Evolutionary conservation across 768 basidiomycete species (phyloP), one percentile per base, ranked within the genome.

Genomic region (Tricholomella constricta): DNA sequence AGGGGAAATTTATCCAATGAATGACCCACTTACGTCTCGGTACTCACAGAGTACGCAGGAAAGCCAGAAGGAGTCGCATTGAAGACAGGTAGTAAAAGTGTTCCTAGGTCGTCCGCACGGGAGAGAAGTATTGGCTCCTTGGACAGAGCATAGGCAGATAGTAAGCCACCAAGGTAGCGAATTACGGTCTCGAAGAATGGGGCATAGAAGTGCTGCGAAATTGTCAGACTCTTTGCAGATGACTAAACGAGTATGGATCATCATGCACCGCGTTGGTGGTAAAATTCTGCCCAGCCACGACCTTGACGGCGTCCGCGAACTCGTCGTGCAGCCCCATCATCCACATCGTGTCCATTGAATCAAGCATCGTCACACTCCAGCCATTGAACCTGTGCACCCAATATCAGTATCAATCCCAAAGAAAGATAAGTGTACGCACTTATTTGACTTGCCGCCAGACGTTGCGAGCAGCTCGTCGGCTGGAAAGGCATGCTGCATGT

Each of bases 181-280:
- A 93, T 93, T 20, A 85, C 84, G 0, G 89, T 91, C 72, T 92
- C 86, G 54, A 86, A 87, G 66, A 86, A 86, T 0, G 80, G 80
- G 9, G 73, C 79, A 52, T 63, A 73, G 14, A 55, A 48, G 23
- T 58, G 32, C 67, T 75, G 56, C 54, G 56, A 42, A n/a, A n/a
- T n/a, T n/a, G n/a, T n/a, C n/a, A n/a, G n/a, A n/a, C n/a, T n/a
- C n/a, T n/a, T n/a, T n/a, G n/a, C n/a, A n/a, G n/a, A n/a, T n/a
- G n/a, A n/a, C n/a, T n/a, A n/a, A n/a, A n/a, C n/a, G n/a, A 19
- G 15, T 17, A n/a, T n/a, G 36, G 54, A 17, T 15, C 41, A 25
- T 11, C 3, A 69, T 74, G 50, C 58, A 75, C 63, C 55, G 62
- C n/a, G 49, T 54, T 31, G 34, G 68, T 55, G 7, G 63, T 49